A percentile compares a stretch with the other conserved stretches of the same genome.
phyloP scores from a whole-genome alignment of 345 rosid genomes.

The Gossypium raimondii region DNA sequence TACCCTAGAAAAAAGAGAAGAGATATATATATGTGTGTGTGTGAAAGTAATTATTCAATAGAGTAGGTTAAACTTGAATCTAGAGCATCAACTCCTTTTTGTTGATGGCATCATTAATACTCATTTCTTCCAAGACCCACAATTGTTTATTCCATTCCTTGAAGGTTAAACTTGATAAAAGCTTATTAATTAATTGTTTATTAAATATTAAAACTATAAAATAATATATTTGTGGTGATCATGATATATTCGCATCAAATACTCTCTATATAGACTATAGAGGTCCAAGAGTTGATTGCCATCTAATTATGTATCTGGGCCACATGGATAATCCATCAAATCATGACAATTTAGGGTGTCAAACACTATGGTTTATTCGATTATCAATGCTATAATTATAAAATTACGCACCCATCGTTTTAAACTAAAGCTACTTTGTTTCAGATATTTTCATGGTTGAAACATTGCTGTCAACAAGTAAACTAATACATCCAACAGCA shows the following conservation, averaged over 20 bases:
- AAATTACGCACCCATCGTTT: too few relatives aligned
- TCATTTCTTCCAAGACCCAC: neutral
- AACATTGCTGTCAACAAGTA: neutral
- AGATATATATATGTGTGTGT: too few relatives aligned
- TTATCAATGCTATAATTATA: neutral
- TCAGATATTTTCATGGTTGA: neutral
- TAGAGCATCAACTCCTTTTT: too few relatives aligned
- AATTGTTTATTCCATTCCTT: neutral
- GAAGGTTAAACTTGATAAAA: neutral
- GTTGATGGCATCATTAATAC: too few relatives aligned
- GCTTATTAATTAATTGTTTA: neutral
- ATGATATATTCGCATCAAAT: constrained; percentile 6
- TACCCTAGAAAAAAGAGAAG: too few relatives aligned
- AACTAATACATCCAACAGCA: neutral
- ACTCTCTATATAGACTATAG: too few relatives aligned
- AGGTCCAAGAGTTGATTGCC: neutral
- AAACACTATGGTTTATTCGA: neutral
- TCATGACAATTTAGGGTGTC: neutral
- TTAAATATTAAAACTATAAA: neutral
- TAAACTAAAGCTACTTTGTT: neutral
- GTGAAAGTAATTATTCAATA: too few relatives aligned
- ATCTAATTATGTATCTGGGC: neutral
- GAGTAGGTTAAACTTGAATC: too few relatives aligned
- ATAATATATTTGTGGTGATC: constrained; percentile 1
- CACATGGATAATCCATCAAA: neutral